A percentile compares a stretch with the other conserved stretches of the same genome.
phyloP scores from a whole-genome alignment of 2,329 filamentous ascomycete genomes.

The Neurospora crassa region DNA sequence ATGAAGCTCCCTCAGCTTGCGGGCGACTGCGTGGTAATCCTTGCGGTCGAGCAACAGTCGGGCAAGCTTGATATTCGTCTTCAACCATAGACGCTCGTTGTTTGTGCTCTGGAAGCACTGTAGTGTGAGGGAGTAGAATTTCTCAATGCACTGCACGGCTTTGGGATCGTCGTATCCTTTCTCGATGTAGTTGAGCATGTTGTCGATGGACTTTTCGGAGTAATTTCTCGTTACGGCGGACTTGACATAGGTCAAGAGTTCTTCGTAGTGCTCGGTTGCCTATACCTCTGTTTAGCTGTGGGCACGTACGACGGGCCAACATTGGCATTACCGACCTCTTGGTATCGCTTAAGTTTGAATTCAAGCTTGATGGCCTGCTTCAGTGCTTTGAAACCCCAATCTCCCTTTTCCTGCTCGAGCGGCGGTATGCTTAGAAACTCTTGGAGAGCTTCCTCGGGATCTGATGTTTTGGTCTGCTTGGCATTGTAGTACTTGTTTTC shows the following conservation, averaged over 20 bases:
- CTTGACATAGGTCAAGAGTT: constrained; percentile 95
- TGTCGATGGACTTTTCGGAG: constrained; percentile 98
- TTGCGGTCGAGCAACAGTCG: constrained; percentile 86
- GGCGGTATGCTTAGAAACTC: constrained; percentile 86
- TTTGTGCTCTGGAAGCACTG: constrained; percentile 95
- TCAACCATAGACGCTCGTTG: constrained; percentile 93
- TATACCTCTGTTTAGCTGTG: constrained; percentile 26
- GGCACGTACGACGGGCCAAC: too few relatives aligned
- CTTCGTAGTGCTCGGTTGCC: constrained; percentile 86
- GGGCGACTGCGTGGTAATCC: constrained; percentile 70
- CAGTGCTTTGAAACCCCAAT: constrained; percentile 97
- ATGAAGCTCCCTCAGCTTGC: constrained; percentile 82
- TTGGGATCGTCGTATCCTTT: constrained; percentile 68
- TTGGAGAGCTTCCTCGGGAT: constrained; percentile 78
- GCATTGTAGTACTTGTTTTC: constrained; percentile 99
- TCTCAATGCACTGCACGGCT: constrained; percentile 76
- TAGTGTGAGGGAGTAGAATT: constrained; percentile 89
- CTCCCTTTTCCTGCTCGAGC: constrained; percentile 82
- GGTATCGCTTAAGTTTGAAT: constrained; percentile 83
- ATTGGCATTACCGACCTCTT: constrained; percentile 40
- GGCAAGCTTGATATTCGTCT: constrained; percentile 95
- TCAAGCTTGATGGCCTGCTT: constrained; percentile 98
- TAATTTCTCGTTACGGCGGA: constrained; percentile 96
- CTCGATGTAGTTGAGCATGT: constrained; percentile 96
- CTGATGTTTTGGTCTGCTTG: constrained; percentile 85